Evolutionary conservation across 148 eudicot genomes (phyloP).

Genomic region (Amaranthus cruentus): DNA sequence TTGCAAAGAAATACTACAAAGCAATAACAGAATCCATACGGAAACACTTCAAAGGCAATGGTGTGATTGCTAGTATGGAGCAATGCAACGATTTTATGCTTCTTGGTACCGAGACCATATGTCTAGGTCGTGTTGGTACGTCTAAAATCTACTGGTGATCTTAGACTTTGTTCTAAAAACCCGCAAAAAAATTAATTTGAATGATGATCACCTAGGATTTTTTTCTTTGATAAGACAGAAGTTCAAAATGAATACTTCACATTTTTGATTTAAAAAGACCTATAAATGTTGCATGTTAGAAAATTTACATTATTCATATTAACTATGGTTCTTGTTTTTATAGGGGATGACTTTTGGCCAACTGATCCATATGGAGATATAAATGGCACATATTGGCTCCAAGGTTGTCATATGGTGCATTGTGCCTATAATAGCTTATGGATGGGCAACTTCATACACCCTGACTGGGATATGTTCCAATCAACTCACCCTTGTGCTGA

Average conservation of each 20-base stretch:
- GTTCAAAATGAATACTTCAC: too few species aligned
- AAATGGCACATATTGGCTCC: constrained; percentile 89
- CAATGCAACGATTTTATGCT: constrained; percentile 97
- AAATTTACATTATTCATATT: too few species aligned
- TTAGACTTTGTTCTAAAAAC: too few species aligned
- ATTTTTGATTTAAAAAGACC: too few species aligned
- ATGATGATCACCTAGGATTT: too few species aligned
- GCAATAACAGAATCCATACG: constrained; percentile 65
- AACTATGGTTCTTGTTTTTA: neutral
- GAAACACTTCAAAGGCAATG: constrained; percentile 87
- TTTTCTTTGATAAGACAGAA: too few species aligned
- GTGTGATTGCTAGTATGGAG: constrained; percentile 95
- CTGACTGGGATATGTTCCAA: constrained; percentile 99
- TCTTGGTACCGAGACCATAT: constrained; percentile 82
- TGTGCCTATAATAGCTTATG: constrained; percentile 94
- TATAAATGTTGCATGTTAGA: too few species aligned
- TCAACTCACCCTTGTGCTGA: constrained; percentile 92
- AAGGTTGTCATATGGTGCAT: constrained; percentile 98
- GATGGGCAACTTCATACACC: constrained; percentile 97
- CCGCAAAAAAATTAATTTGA: too few species aligned
- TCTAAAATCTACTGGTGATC: neutral
- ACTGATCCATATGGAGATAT: constrained; percentile 90
- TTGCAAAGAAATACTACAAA: constrained; percentile 72
- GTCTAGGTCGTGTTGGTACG: constrained; percentile 93
- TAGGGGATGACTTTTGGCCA: constrained; percentile 98